Evolutionary conservation across 306 rosid genomes (phyloP).

Genomic region (Hippophae gyantsensis): DNA sequence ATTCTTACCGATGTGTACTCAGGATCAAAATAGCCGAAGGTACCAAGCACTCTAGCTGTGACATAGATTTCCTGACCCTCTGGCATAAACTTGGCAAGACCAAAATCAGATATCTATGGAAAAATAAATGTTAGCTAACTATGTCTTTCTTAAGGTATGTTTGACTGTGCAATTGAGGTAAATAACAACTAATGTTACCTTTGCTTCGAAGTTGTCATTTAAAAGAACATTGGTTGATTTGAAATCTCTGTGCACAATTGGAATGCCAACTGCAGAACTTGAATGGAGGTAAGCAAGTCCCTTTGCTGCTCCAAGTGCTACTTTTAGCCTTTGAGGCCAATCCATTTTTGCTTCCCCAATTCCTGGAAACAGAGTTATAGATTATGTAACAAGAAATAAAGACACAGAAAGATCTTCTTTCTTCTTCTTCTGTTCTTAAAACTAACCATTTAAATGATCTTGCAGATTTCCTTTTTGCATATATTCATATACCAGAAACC

Average conservation of each 20-base stretch:
- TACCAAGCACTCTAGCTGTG: slow-evolving; percentile 84
- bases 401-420: background rate
- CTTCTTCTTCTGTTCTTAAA: slow-evolving; percentile 8
- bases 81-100: slow-evolving; percentile 94
- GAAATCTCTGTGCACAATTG: slow-evolving; percentile 87
- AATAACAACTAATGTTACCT: slow-evolving; percentile 1
- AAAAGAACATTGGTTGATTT: slow-evolving; percentile 86
- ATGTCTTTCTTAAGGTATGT: background rate
- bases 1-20: slow-evolving; percentile 83
- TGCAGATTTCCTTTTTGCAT: slow-evolving; percentile 88
- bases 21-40: slow-evolving; percentile 92
- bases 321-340: slow-evolving; percentile 71
- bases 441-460: slow-evolving; percentile 76
- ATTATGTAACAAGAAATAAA: slow-evolving; percentile 11
- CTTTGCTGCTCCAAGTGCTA: slow-evolving; percentile 91
- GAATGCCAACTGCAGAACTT: slow-evolving; percentile 59
- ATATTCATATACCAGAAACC: slow-evolving; percentile 82
- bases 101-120: slow-evolving; percentile 81
- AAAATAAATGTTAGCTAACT: slow-evolving; percentile 4
- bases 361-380: slow-evolving; percentile 26
- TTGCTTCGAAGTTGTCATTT: slow-evolving; percentile 64
- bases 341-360: slow-evolving; percentile 61
- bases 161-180: background rate
- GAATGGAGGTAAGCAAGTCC: slow-evolving; percentile 91
- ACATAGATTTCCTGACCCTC: slow-evolving; percentile 73